Evolutionary conservation across 352 stramenopile genomes (phyloP), one percentile per base, ranked within the genome.

Genomic region (Phytophthora cactorum): DNA sequence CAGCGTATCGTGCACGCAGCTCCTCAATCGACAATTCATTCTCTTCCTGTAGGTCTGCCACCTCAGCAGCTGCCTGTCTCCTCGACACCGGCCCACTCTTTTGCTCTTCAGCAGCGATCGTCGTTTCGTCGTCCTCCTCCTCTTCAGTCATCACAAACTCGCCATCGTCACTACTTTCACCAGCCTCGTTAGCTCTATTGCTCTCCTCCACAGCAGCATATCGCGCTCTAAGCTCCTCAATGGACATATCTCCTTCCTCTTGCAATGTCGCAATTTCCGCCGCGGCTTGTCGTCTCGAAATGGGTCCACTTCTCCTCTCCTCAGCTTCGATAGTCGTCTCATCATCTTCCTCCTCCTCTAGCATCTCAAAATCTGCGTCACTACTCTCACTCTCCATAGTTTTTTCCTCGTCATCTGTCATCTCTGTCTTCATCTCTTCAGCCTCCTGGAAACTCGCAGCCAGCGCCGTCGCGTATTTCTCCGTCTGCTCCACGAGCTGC

Each of bases 401-500:
- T 31, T 50, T 31, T 9, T 52, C 14, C 36, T 63, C 46, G 2
- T 68, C 52, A n/a, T 68, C n/a, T 34, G 70, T 39, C 28, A 11
- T 31, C 43, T 56, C 36, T 11, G 53, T 36, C 8, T 68, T 17
- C 14, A 49, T 12, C 9, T 41, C 14, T 17, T 51, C n/a, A 1
- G 38, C 47, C 28, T 67, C 70, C 50, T 74, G 70, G 58, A 97
- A 93, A 25, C 79, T 89, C 6, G 71, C 60, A 1, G 89, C 86
- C 7, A 99, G 63, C 2, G 88, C 85, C 5, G 86, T 84, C 10
- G 96, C 93, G 72, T 99, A 99, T 54, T 89, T 86, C 75, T 99
- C 97, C 29, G 98, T 99, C 86, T 99, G 96, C 45, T 85, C 70
- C 7, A 99, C 90, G 1, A 99, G 79, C 49, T 94, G 95, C 32